Base-by-base conservation (phyloP, 495 filamentous ascomycete genomes). In the Neurospora pannonica region DNA sequence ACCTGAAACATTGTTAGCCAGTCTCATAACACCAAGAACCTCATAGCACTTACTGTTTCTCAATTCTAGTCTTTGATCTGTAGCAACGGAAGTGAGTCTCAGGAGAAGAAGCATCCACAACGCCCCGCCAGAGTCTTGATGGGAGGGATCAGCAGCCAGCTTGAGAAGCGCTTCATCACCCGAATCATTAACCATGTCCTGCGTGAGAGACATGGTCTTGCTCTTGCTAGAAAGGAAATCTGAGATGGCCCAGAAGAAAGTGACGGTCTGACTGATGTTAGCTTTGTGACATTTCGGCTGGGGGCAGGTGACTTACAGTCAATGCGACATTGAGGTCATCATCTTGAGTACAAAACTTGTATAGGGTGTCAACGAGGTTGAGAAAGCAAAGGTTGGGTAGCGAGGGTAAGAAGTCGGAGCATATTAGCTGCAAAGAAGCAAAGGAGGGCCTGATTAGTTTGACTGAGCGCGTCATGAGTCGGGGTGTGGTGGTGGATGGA, bases 241-340 rank as follows among this genome's bases (percentile, higher is more conserved):
- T 3, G 96, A 97, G 15, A 97, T 88, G 75, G 94, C 94, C 92
- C 94, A 97, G 83, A 97, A 97, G 78, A 97, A 97, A 0, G 95
- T 97, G 13, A 96, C 92, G 2, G 94, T 95, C 88, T 92, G 73
- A 37, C 75, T 19, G 74, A 70, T 31, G 79, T 85, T 72, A 83
- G 82, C 42, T 62, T 2, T 28, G 34, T 34, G 3, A n/a, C 6
- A 67, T 21, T 1, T 1, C 5, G 17, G 15, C 1, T 31, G 8
- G 0, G 34, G 28, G 5, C 17, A 17, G 37, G 21, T 9, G 0
- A 77, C 88, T 81, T 83, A 92, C 91, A 19, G 97, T 98, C 19
- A 99, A 85, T 0, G 95, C 97, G 73, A 98, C 97, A 77, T 99
- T 99, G 72, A 99, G 88, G 81, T 98, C 96, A 76, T 97, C 92